A percentile compares a stretch with the other conserved stretches of the same genome.
These are phyloP conservation scores for Yarrowia alimentaria DNA, from an alignment of 805 yeast genomes.

Conservation along the genomic window DNA sequence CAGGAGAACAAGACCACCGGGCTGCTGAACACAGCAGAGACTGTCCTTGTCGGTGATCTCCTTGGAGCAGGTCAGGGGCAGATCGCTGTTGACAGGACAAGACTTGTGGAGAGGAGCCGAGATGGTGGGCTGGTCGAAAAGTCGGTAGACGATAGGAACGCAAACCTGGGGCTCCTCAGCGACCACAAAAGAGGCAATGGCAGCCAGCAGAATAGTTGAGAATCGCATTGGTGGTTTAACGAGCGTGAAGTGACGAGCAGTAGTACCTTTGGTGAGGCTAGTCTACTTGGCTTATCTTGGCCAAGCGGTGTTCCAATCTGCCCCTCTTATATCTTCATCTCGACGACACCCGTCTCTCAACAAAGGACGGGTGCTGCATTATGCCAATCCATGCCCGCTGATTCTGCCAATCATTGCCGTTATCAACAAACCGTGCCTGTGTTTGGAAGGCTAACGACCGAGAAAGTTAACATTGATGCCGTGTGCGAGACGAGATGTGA, in stretches of 20 bases:
- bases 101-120: slow-evolving; percentile 34
- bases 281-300: too few species aligned
- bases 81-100: slow-evolving; percentile 37
- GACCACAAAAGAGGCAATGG: slow-evolving; percentile 2
- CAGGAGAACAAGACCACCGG: slow-evolving; percentile 77
- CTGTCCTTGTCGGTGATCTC: slow-evolving; percentile 40
- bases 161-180: slow-evolving; percentile 14
- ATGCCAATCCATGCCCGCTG: slow-evolving; percentile 1
- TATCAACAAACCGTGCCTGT: slow-evolving; percentile 19
- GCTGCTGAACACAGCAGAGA: slow-evolving; percentile 80
- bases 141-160: slow-evolving; percentile 12
- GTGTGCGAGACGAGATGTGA: too few species aligned
- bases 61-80: slow-evolving; percentile 39
- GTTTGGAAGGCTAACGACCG: slow-evolving; percentile 9
- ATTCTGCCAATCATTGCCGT: slow-evolving; percentile 13
- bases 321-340: slow-evolving; percentile 3
- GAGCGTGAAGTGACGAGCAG: not conserved
- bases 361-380: slow-evolving; percentile 1
- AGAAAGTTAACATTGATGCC: slow-evolving; percentile 8
- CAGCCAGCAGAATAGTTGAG: not conserved
- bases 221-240: slow-evolving; percentile 12
- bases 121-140: slow-evolving; percentile 12
- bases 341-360: not conserved
- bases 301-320: too few species aligned
- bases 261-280: not conserved